Evolutionary conservation across 768 basidiomycete genomes (phyloP).

Genomic region (Pulveroboletus sp.): DNA sequence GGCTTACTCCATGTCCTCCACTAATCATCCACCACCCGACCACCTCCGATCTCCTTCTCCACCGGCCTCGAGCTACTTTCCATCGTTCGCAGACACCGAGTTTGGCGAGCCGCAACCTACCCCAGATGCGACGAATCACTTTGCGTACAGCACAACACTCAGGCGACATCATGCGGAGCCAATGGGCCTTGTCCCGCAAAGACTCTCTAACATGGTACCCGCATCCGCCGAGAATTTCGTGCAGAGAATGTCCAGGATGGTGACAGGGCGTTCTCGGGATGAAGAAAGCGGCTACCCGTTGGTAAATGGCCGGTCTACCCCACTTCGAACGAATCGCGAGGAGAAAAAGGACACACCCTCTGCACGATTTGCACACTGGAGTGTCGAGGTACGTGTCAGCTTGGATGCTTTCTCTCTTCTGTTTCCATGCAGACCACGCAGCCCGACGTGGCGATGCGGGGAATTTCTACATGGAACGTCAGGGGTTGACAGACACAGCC

Average conservation of each 20-base stretch:
- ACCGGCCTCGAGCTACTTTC: slow-evolving; percentile 81
- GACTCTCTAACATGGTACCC: slow-evolving; percentile 26
- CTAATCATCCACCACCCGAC: slow-evolving; percentile 14
- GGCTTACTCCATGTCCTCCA: slow-evolving; percentile 12
- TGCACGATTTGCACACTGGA: slow-evolving; percentile 63
- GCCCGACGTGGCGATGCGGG: neutral
- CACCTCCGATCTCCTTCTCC: slow-evolving; percentile 48
- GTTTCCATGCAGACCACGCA: slow-evolving; percentile 1
- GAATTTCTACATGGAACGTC: slow-evolving; percentile 8
- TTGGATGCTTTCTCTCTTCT: neutral
- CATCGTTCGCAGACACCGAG: slow-evolving; percentile 49
- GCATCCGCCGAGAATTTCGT: slow-evolving; percentile 50
- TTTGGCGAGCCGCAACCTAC: slow-evolving; percentile 53
- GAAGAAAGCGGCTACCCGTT: slow-evolving; percentile 40
- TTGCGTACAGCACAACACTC: slow-evolving; percentile 81
- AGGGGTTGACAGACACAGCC: slow-evolving; percentile 14
- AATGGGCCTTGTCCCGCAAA: slow-evolving; percentile 37
- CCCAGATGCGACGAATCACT: slow-evolving; percentile 67
- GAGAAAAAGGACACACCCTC: slow-evolving; percentile 52
- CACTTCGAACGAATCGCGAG: slow-evolving; percentile 25
- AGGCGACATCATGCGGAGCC: slow-evolving; percentile 59
- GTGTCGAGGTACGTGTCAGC: slow-evolving; percentile 53
- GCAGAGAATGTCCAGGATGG: slow-evolving; percentile 37
- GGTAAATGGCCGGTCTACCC: slow-evolving; percentile 20
- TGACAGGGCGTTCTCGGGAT: slow-evolving; percentile 26